Conservation (phyloP, 2,329 filamentous ascomycete genomes). For the Hawksworthiomyces lignivorus region DNA sequence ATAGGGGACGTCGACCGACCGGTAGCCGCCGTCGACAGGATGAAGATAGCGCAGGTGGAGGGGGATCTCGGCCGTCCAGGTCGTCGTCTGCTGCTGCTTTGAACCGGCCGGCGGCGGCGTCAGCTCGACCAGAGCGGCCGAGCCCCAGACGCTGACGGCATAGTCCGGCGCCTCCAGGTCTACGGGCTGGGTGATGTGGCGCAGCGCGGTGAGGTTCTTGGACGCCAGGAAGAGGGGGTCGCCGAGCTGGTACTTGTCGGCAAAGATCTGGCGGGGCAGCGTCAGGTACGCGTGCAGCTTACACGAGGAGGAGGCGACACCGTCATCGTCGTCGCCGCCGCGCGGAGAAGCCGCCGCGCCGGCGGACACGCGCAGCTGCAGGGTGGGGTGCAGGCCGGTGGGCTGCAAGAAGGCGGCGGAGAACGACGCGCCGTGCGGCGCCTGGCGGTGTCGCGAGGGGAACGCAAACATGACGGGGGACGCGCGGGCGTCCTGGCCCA, state of each 20-base stretch:
- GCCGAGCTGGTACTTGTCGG: slow-evolving; percentile 77
- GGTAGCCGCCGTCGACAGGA: slow-evolving; percentile 49
- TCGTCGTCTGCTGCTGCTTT: slow-evolving; percentile 14
- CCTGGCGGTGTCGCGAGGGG: slow-evolving; percentile 65
- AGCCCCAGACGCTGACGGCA: slow-evolving; percentile 69
- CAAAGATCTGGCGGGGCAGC: slow-evolving; percentile 72
- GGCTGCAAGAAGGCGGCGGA: slow-evolving; percentile 58
- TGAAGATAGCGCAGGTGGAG: slow-evolving; percentile 78
- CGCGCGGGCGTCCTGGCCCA: slow-evolving; percentile 66
- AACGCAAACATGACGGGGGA: slow-evolving; percentile 78
- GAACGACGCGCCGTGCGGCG: slow-evolving; percentile 44
- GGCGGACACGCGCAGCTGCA: slow-evolving; percentile 58
- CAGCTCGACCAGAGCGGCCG: slow-evolving; percentile 67
- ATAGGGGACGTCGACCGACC: slow-evolving; percentile 59
- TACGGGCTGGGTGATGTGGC: slow-evolving; percentile 64
- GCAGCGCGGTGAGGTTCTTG: slow-evolving; percentile 66
- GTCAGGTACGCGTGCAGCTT: slow-evolving; percentile 73
- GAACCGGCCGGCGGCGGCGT: slow-evolving; percentile 32
- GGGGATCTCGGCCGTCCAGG: slow-evolving; percentile 65
- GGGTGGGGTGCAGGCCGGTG: slow-evolving; percentile 74
- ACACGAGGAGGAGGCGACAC: slow-evolving; percentile 40
- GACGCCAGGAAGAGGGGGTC: slow-evolving; percentile 71
- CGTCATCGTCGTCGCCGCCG: slow-evolving; percentile 17
- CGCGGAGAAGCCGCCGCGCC: slow-evolving; percentile 39
- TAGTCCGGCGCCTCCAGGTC: slow-evolving; percentile 90